Base-by-base conservation (phyloP, 2,329 filamentous ascomycete genomes). In the Microdochium bolleyi region DNA sequence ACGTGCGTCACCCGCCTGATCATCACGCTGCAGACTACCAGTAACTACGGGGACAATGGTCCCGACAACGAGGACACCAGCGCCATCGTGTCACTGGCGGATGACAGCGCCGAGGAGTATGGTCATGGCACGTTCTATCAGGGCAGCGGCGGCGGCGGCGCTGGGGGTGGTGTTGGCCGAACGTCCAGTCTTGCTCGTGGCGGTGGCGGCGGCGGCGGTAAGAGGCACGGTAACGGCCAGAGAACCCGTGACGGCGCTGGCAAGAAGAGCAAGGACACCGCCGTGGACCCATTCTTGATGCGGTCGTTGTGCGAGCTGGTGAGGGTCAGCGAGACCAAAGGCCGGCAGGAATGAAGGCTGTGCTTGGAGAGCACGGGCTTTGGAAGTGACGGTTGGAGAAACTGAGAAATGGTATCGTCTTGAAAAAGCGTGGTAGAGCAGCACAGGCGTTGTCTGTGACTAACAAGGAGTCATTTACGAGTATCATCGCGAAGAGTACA, bases 1-100 rank as follows among this genome's bases (percentile, higher is more conserved):
- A 69, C 67, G 46, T 83, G 79, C 60, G 75, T 83, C 53, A 69
- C 69, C 2, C 64, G 75, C 16, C 66, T 83, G 2, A 72, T 82
- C 0, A 67, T 72, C 2, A 80, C 78, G 3, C 70, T 81, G 53
- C 68, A 68, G 41, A 46, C 41, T 13, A 46, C 41, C 8, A 21
- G 19, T 19, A 46, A 7, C 13, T 10, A 19, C 19, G 41, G 21
- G 7, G 9, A 46, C 19, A 7, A 46, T 24, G 19, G 41, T n/a
- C 9, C 7, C 37, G 19, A 41, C 16, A 24, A 46, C n/a, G 41
- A 46, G 19, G 41, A 24, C 13, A 22, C 22, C 3, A 22, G 19
- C 41, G 41, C 41, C 19, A 46, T 46, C 16, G n/a, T 46, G 14
- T 46, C 41, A 13, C 41, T 46, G 13, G 19, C 41, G 8, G 41